These are phyloP conservation scores for Beauveria sp. DNA, from an alignment of 2,329 filamentous ascomycete species.

Conservation along the genomic window DNA sequence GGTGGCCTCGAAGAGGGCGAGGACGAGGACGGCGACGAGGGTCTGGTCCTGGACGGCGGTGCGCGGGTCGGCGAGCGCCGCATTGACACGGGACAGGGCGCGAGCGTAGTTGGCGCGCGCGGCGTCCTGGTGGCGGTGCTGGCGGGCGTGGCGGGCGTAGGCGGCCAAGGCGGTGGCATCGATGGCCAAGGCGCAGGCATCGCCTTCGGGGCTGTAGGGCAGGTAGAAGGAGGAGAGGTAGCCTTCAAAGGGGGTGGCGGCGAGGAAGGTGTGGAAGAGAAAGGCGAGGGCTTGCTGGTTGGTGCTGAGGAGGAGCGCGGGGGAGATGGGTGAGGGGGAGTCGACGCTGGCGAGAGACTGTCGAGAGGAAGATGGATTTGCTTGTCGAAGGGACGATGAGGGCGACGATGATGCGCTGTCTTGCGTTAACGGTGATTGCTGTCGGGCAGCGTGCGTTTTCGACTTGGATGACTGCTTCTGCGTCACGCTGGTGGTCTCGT, in stretches of 20 bases:
- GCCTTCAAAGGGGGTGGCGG: constrained; percentile 18
- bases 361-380: neutral
- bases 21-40: constrained; percentile 20
- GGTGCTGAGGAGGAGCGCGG: neutral
- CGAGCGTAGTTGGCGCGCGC: constrained; percentile 17
- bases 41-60: constrained; percentile 19
- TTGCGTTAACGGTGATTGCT: neutral
- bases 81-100: constrained; percentile 16
- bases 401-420: neutral
- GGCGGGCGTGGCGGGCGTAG: constrained; percentile 15
- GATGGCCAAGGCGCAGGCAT: constrained; percentile 18
- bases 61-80: constrained; percentile 13
- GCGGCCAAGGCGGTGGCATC: constrained; percentile 19
- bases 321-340: neutral
- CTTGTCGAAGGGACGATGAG: neutral
- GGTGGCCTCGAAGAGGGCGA: constrained; percentile 23
- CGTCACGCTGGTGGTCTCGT: constrained; percentile 19
- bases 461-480: neutral
- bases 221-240: constrained; percentile 18
- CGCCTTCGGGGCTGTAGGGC: constrained; percentile 1
- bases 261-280: constrained; percentile 21
- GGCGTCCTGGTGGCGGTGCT: constrained; percentile 13
- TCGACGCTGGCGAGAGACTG: neutral
- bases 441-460: constrained; percentile 12
- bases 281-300: constrained; percentile 15